Evolutionary conservation across 2,329 filamentous ascomycete species (phyloP).

Genomic region (Exophiala aquamarina): DNA sequence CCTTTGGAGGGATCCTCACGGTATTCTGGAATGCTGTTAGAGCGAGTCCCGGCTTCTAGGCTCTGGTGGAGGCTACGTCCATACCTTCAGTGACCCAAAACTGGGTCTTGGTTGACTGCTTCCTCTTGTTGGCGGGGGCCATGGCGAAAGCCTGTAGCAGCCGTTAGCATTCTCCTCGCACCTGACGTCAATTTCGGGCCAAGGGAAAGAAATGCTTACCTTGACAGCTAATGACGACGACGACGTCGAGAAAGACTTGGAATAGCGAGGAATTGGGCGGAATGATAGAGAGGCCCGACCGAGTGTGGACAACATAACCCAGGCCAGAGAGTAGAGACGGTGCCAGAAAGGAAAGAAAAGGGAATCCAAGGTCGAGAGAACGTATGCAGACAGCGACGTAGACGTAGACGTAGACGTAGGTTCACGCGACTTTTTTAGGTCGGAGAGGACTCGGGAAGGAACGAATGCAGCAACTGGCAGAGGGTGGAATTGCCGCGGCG

Average conservation of each 20-base stretch:
- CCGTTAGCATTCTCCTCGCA: slow-evolving; percentile 5
- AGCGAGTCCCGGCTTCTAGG: not conserved
- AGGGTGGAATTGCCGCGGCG: not conserved
- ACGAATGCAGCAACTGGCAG: slow-evolving; percentile 2
- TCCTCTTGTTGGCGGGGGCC: slow-evolving; percentile 33
- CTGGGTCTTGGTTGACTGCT: slow-evolving; percentile 39
- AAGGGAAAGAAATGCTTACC: too few species aligned
- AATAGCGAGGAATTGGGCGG: slow-evolving; percentile 18
- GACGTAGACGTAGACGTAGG: too few species aligned
- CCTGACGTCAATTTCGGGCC: slow-evolving; percentile 12
- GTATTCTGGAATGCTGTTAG: slow-evolving; percentile 51
- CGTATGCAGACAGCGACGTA: too few species aligned
- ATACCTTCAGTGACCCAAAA: slow-evolving; percentile 43
- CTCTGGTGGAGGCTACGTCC: slow-evolving; percentile 16
- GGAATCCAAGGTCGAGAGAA: not conserved
- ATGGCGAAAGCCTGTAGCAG: slow-evolving; percentile 25
- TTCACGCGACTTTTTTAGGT: slow-evolving; percentile 19
- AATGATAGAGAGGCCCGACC: slow-evolving; percentile 23
- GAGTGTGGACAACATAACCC: slow-evolving; percentile 27
- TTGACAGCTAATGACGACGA: too few species aligned
- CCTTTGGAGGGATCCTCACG: slow-evolving; percentile 64
- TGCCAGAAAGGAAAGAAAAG: slow-evolving; percentile 8
- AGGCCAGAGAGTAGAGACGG: not conserved
- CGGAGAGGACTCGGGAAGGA: slow-evolving; percentile 18
- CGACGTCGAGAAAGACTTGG: slow-evolving; percentile 10